phyloP scores from a whole-genome alignment of 2,329 filamentous ascomycete species.

The Aspergillus arachidicola region DNA sequence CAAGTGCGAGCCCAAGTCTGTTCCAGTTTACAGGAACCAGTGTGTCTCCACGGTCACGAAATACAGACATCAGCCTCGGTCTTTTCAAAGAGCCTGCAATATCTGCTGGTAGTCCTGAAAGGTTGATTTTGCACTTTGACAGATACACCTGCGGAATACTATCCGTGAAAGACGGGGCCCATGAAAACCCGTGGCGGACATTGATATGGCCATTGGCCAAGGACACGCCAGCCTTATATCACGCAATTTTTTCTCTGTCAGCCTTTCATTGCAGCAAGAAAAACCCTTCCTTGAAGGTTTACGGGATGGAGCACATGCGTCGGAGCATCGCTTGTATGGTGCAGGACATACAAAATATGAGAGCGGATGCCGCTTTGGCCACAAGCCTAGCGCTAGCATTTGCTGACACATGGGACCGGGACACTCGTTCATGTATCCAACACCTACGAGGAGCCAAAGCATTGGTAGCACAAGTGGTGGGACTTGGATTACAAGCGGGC shows the following conservation, averaged over 20 bases:
- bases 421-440: slow-evolving; percentile 68
- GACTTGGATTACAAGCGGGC: slow-evolving; percentile 39
- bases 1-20: slow-evolving; percentile 37
- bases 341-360: slow-evolving; percentile 64
- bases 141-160: slow-evolving; percentile 69
- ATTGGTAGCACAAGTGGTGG: slow-evolving; percentile 62
- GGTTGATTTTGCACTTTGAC: slow-evolving; percentile 65
- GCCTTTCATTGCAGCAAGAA: slow-evolving; percentile 68
- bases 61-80: slow-evolving; percentile 19
- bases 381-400: slow-evolving; percentile 72
- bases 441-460: slow-evolving; percentile 69
- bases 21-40: slow-evolving; percentile 41
- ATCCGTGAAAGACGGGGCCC: slow-evolving; percentile 69
- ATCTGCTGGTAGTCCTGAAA: slow-evolving; percentile 58
- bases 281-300: slow-evolving; percentile 58
- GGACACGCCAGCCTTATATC: slow-evolving; percentile 66
- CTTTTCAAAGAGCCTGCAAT: slow-evolving; percentile 54
- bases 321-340: slow-evolving; percentile 62
- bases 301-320: slow-evolving; percentile 71
- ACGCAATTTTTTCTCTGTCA: slow-evolving; percentile 69
- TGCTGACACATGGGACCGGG: slow-evolving; percentile 71
- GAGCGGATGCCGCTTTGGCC: slow-evolving; percentile 65
- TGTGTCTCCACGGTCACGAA: slow-evolving; percentile 31
- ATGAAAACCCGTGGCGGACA: slow-evolving; percentile 72
- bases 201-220: slow-evolving; percentile 69